A percentile compares a stretch with the other conserved stretches of the same genome.
phyloP scores from a whole-genome alignment of 108 stramenopile species.

The Skeletonema potamos region DNA sequence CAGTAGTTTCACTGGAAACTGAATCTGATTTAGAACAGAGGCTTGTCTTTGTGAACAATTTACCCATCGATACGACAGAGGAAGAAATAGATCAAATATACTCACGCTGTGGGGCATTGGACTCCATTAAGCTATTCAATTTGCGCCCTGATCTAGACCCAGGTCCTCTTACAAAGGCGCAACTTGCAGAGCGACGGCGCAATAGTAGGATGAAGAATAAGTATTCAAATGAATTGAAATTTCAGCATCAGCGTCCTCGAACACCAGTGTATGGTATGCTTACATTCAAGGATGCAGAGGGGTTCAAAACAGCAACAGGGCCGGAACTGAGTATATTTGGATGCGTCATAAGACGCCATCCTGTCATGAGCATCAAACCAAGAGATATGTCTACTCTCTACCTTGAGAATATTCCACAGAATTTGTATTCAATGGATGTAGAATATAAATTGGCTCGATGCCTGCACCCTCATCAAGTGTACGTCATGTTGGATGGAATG shows the following conservation, averaged over 20 bases:
- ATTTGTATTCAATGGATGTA: constrained; percentile 55
- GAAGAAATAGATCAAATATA: constrained; percentile 59
- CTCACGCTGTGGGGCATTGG: constrained; percentile 69
- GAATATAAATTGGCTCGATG: constrained; percentile 59
- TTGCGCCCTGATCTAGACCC: constrained; percentile 78
- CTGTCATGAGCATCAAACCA: constrained; percentile 59
- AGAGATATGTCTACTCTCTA: constrained; percentile 58
- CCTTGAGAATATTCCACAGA: constrained; percentile 63
- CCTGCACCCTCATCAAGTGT: constrained; percentile 58
- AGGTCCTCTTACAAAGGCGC: constrained; percentile 54
- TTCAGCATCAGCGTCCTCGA: constrained; percentile 53
- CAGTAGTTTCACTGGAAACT: neutral
- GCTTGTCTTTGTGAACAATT: constrained; percentile 73
- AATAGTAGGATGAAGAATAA: constrained; percentile 25
- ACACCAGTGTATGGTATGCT: constrained; percentile 79
- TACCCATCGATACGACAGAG: constrained; percentile 76
- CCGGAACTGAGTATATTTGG: constrained; percentile 76
- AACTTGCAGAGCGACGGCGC: constrained; percentile 42
- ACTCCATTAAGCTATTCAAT: constrained; percentile 67
- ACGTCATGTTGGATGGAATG: constrained; percentile 58
- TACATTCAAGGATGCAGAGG: constrained; percentile 50
- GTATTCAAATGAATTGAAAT: neutral
- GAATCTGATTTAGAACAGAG: constrained; percentile 34
- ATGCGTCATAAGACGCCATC: constrained; percentile 68
- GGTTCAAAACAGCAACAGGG: constrained; percentile 46